Percentiles rank a stretch among this genome's conserved stretches.
These are phyloP conservation scores for Gastrodia elata DNA, from an alignment of 106 monocot genomes.

Conservation along the genomic window DNA sequence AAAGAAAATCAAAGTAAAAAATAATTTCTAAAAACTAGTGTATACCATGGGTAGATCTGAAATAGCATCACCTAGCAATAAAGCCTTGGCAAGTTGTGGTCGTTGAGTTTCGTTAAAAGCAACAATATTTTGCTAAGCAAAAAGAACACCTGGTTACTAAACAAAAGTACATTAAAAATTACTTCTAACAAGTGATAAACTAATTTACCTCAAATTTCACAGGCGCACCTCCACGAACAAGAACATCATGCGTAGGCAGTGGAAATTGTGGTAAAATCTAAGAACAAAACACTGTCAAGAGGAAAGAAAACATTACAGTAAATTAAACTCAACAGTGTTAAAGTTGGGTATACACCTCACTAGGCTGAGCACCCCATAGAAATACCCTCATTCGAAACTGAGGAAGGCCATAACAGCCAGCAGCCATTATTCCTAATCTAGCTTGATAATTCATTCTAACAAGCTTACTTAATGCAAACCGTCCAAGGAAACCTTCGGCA, in stretches of 20 bases:
- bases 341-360: conserved; percentile 3
- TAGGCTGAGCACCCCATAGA: conserved; percentile 16
- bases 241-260: conserved; percentile 16
- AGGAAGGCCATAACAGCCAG: conserved; percentile 20
- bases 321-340: background rate
- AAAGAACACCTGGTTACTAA: background rate
- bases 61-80: conserved; percentile 8
- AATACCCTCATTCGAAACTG: conserved; percentile 25
- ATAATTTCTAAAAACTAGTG: background rate
- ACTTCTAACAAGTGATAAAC: background rate
- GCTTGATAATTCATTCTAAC: conserved; percentile 21
- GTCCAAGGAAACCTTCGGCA: conserved; percentile 58
- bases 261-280: conserved; percentile 21
- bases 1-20: background rate
- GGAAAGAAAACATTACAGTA: background rate
- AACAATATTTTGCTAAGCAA: conserved; percentile 6
- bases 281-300: background rate
- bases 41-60: conserved; percentile 2
- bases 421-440: conserved; percentile 20
- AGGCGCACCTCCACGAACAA: conserved; percentile 7
- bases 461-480: conserved; percentile 69
- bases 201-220: conserved; percentile 18
- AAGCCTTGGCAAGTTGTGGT: background rate
- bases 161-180: background rate
- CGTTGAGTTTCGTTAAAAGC: conserved; percentile 4